Conservation (phyloP, 2,329 filamentous ascomycete species). For the Byssothecium circinans region DNA sequence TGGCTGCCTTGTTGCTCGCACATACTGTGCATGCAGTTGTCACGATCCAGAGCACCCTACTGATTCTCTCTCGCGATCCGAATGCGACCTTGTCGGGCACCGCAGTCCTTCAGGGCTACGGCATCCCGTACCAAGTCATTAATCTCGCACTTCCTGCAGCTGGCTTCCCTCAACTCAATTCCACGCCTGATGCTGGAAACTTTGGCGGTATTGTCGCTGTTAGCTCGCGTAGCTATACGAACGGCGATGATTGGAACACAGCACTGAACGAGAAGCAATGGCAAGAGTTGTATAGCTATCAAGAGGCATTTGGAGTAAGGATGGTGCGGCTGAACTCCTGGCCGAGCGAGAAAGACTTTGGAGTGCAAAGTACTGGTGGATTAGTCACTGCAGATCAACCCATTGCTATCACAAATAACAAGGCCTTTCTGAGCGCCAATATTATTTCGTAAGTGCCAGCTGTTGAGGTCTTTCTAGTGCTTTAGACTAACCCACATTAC, state of each 20-base stretch:
- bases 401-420: slow-evolving; percentile 54
- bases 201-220: slow-evolving; percentile 60
- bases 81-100: slow-evolving; percentile 51
- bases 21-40: slow-evolving; percentile 2
- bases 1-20: neutral
- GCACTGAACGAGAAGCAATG: slow-evolving; percentile 58
- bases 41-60: slow-evolving; percentile 46
- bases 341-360: slow-evolving; percentile 51
- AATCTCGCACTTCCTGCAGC: slow-evolving; percentile 55
- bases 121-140: slow-evolving; percentile 58
- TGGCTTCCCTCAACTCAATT: slow-evolving; percentile 54
- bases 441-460: slow-evolving; percentile 43
- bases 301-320: slow-evolving; percentile 58
- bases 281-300: slow-evolving; percentile 58
- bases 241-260: slow-evolving; percentile 47
- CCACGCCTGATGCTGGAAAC: slow-evolving; percentile 52
- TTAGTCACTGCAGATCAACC: slow-evolving; percentile 15
- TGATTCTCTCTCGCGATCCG: slow-evolving; percentile 57
- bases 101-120: slow-evolving; percentile 60
- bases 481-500: neutral
- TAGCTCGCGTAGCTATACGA: slow-evolving; percentile 53
- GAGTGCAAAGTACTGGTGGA: slow-evolving; percentile 38
- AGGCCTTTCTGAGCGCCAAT: slow-evolving; percentile 57
- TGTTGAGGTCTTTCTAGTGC: neutral
- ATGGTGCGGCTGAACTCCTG: slow-evolving; percentile 61